Percentiles rank a stretch among this genome's conserved stretches.
Conservation (phyloP, 257 asterid genomes). For the Anisodus tanguticus region DNA sequence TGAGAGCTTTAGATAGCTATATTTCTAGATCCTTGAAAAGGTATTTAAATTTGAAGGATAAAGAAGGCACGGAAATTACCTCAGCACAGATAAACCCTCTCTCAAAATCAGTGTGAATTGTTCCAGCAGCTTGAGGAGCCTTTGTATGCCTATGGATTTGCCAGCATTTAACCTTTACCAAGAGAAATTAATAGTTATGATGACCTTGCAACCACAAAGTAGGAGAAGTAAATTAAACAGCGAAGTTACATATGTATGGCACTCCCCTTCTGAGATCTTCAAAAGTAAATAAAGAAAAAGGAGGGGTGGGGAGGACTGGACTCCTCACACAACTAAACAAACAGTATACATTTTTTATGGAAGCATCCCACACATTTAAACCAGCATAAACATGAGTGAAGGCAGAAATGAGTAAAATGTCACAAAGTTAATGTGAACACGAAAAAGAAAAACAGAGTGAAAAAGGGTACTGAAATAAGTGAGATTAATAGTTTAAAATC, state of each 20-base stretch:
- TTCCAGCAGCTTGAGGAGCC: conserved; percentile 97
- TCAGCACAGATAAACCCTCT: conserved; percentile 94
- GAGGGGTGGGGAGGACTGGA: background rate
- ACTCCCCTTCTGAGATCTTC: background rate
- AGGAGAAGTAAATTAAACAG: background rate
- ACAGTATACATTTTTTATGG: background rate
- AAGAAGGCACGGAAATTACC: conserved; percentile 47
- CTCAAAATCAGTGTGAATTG: conserved; percentile 92
- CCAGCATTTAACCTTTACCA: conserved; percentile 89
- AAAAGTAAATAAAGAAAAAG: conserved; percentile 8
- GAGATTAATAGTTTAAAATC: conserved; percentile 88
- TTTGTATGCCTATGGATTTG: conserved; percentile 82
- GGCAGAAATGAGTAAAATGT: background rate
- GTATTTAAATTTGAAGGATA: background rate
- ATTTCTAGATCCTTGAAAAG: background rate
- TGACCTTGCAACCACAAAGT: conserved; percentile 4
- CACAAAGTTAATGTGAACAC: background rate
- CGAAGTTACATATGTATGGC: background rate
- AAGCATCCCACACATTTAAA: background rate
- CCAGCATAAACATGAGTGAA: background rate
- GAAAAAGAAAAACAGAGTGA: background rate
- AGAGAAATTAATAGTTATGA: background rate
- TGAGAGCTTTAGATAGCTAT: background rate
- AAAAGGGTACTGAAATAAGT: conserved; percentile 73
- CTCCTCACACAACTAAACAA: background rate